Evolutionary conservation across 2,329 filamentous ascomycete species (phyloP), one percentile per base, ranked within the genome.

Genomic region (Sordariomycetes sp.): DNA sequence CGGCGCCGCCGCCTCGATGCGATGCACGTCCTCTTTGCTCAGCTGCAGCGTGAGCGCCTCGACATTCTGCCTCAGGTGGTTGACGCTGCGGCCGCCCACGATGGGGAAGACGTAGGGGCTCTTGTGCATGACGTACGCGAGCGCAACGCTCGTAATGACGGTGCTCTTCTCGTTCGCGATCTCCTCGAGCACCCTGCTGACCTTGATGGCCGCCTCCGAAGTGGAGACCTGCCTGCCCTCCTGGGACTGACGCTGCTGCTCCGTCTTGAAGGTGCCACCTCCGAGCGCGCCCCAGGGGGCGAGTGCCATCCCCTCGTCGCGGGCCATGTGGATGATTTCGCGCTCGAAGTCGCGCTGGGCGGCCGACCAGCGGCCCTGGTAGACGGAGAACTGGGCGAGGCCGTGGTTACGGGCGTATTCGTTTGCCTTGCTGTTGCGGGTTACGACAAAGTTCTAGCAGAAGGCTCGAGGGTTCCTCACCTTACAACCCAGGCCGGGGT

Each of bases 91-190:
- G 0, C 85, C 85, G 12, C 88, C 87, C 4, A 90, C 75, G 48
- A 91, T 83, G 1, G 88, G 88, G 66, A 89, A 89, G 14, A 90
- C 84, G 64, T 89, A 83, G 0, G 86, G 81, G 0, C 84, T 75
- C 72, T 90, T 90, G 62, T 83, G 79, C 77, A 88, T 79, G 16
- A 90, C 83, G 65, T 91, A 91, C 2, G 88, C 87, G 25, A 91
- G 71, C 10, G 88, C 87, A 59, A 80, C 37, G 34, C 55, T 40
- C n/a, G 32, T 51, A 32, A 48, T n/a, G n/a, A 48, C n/a, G 2
- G 73, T 75, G 61, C 69, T 67, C 62, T 76, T 76, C 60, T 71
- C 71, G 25, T 64, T 62, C 53, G 77, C 76, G 53, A 88, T 77
- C 32, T 69, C 76, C 76, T 79, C 75, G 37, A 80, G 69, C 14